Base-by-base conservation (phyloP, 768 basidiomycete species). In the Auricularia heimuer region DNA sequence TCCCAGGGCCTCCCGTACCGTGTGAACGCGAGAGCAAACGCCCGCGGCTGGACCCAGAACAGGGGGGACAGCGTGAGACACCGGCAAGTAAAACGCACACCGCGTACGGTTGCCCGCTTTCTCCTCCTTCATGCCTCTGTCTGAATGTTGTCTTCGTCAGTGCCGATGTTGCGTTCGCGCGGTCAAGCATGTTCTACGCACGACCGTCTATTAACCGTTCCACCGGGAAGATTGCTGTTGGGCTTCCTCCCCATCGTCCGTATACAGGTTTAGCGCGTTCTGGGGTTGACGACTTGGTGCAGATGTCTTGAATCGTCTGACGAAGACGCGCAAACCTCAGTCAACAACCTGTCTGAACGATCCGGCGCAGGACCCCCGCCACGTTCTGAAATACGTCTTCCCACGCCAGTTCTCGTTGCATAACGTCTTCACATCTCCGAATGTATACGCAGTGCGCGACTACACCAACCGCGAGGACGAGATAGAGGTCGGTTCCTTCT, bases 381-480 rank as follows among this genome's bases (percentile, higher is more conserved):
- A 85, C 67, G 75, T 93, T 1, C 80, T 88, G 39, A 94, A 94
- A 75, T 88, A 93, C 70, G 77, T 98, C 1, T 96, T 98, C 70
- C 86, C 94, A 8, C 80, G 86, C 47, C 90, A 94, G 69, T 92
- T 87, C 70, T 82, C 83, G 0, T 71, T 97, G 1, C 71, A 78
- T 3, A 89, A 78, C 68, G 80, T 86, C 2, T 94, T 94, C 66
- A 62, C 66, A 12, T 60, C 56, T 10, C 11, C 8, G 24, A 60
- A 14, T 18, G 4, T 70, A 0, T 76, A 75, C 54, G 73, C 74
- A 35, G 77, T 81, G 65, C 78, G 79, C 3, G 80, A 88, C 69
- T 86, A 82, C 69, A 68, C 76, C 18, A 83, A 89, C 68, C 81
- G 86, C 68, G 89, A 91, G 68, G 68, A 71, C 0, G 89, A 92